Base-by-base conservation (phyloP, 2,329 filamentous ascomycete species). In the Pseudopithomyces chartarum region DNA sequence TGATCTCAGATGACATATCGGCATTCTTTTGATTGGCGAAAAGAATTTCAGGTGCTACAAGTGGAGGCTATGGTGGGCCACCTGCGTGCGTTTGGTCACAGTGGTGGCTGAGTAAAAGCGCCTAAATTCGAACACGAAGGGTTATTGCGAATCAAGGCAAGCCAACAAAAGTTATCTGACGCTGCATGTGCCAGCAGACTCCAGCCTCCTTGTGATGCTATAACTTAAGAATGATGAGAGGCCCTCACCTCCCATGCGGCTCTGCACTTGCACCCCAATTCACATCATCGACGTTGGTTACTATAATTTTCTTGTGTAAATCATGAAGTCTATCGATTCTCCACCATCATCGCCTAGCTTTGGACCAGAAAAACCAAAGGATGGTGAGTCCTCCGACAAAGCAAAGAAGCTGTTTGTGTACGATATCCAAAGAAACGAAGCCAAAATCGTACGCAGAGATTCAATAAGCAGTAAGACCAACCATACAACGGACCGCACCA, bases 391-490 rank as follows among this genome's bases (percentile, higher is more conserved):
- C 15, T 20, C 33, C 15, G 38, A 43, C 23, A 52, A 52, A 12
- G 38, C 22, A n/a, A 34, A 52, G 39, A 42, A 42, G 23, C 15
- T 44, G 8, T 42, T 43, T 22, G 23, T 52, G 2, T 52, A 52
- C 23, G 23, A 52, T n/a, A 43, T 13, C 10, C 48, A 52, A 33
- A 43, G 48, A 33, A 52, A 52, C 10, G 38, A 52, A 38, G 36
- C 48, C 2, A 52, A 52, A 19, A 17, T 43, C 11, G 38, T 52
- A 7, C 48, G 38, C 19, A 38, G 33, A 26, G 46, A 49, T 26
- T 23, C 46, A 6, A 49, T 49, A 12, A 39, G 33, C 32, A 13
- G 32, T 49, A 26, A 39, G 33, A 3, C 13, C 29, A 15, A 20
- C 29, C 4, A 22, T 34, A 12, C 17, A 34, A 34, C 12, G 22